Evolutionary conservation across 768 basidiomycete genomes (phyloP).

Genomic region (Dendrothele bispora): DNA sequence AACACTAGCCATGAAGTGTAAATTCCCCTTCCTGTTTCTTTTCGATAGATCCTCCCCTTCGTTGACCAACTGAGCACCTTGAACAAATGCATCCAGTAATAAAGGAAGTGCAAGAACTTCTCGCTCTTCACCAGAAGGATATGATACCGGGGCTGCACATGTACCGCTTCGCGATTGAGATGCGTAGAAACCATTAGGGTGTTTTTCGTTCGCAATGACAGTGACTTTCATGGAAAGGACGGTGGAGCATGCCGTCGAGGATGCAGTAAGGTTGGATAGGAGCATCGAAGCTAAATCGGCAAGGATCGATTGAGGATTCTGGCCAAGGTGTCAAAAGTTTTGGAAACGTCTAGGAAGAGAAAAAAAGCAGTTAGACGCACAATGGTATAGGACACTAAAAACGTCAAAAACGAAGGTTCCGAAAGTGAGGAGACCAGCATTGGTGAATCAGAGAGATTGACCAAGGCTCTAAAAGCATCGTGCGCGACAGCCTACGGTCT

Average conservation of each 20-base stretch:
- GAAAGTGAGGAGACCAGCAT: conserved; percentile 64
- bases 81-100: conserved; percentile 87
- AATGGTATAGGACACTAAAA: conserved; percentile 87
- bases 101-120: conserved; percentile 72
- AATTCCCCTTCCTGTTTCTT: conserved; percentile 65
- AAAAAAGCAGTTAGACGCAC: conserved; percentile 46
- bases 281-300: conserved; percentile 98
- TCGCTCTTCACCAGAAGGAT: conserved; percentile 52
- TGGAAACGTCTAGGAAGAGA: no score
- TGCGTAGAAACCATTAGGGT: conserved; percentile 65
- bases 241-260: conserved; percentile 61
- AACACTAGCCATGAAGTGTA: conserved; percentile 92
- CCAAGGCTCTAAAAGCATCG: conserved; percentile 90
- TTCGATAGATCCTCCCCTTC: conserved; percentile 48
- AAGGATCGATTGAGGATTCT: conserved; percentile 90
- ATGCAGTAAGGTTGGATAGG: conserved; percentile 88
- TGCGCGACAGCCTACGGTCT: conserved; percentile 86
- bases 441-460: conserved; percentile 89
- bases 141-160: conserved; percentile 70
- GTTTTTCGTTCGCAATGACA: conserved; percentile 49
- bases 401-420: conserved; percentile 72
- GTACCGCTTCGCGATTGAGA: conserved; percentile 80
- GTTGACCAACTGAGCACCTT: conserved; percentile 61
- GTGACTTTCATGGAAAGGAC: conserved; percentile 68
- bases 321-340: conserved; percentile 12